Conservation (phyloP, 164 flowering plant species). For the Vitis rupestris region DNA sequence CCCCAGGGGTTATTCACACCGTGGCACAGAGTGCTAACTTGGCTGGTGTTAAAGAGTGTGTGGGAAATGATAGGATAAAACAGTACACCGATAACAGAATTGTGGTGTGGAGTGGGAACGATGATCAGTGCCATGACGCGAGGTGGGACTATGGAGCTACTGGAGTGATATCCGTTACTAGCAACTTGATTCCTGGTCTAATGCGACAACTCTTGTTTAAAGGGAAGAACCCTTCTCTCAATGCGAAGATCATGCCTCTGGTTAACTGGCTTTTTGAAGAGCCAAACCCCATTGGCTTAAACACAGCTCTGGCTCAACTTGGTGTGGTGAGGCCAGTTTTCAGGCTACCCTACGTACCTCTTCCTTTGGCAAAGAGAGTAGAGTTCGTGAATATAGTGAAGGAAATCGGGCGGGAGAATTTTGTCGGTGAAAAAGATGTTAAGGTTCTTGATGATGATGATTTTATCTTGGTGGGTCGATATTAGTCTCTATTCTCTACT, state of each 20-base stretch:
- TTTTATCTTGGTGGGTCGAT: slow-evolving; percentile 65
- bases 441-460: slow-evolving; percentile 77
- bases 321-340: slow-evolving; percentile 87
- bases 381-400: slow-evolving; percentile 78
- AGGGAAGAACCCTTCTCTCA: slow-evolving; percentile 54
- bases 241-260: slow-evolving; percentile 63
- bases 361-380: slow-evolving; percentile 57
- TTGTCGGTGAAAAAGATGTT: slow-evolving; percentile 78
- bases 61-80: slow-evolving; percentile 65
- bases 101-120: slow-evolving; percentile 86
- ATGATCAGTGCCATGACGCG: slow-evolving; percentile 82
- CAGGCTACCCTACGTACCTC: slow-evolving; percentile 87
- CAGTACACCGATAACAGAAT: slow-evolving; percentile 58
- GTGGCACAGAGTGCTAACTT: slow-evolving; percentile 54
- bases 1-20: slow-evolving; percentile 55
- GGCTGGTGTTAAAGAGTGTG: slow-evolving; percentile 88
- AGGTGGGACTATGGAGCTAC: slow-evolving; percentile 78
- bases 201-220: slow-evolving; percentile 66
- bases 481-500: slow-evolving; percentile 25
- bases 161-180: slow-evolving; percentile 81
- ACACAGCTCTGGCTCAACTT: slow-evolving; percentile 85
- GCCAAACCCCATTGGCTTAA: slow-evolving; percentile 84
- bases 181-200: slow-evolving; percentile 78
- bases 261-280: slow-evolving; percentile 74
- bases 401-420: slow-evolving; percentile 73